Percentiles rank a stretch among this genome's conserved stretches.
phyloP scores from a whole-genome alignment of 2,329 filamentous ascomycete species.

The Eutypella sp. region DNA sequence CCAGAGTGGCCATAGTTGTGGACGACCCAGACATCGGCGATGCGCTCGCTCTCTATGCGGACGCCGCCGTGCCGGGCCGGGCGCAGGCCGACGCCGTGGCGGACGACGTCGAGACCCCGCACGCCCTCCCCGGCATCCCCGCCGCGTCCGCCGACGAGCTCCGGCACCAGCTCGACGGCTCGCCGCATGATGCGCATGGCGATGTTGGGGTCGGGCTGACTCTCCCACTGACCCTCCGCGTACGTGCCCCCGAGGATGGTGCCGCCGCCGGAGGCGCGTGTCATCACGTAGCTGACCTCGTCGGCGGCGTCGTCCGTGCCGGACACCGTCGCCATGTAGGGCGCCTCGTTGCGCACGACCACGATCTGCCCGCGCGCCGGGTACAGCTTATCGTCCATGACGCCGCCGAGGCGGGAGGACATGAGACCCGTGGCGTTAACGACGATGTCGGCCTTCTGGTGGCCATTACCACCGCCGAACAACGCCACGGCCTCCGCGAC shows the following conservation, averaged over 20 bases:
- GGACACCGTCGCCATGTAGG: slow-evolving; percentile 63
- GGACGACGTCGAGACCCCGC: slow-evolving; percentile 67
- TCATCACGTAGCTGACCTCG: slow-evolving; percentile 79
- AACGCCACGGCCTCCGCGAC: slow-evolving; percentile 62
- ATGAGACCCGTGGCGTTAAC: slow-evolving; percentile 83
- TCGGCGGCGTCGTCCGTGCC: slow-evolving; percentile 69
- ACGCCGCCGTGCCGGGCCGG: slow-evolving; percentile 70
- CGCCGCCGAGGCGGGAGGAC: slow-evolving; percentile 72
- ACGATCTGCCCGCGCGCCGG: slow-evolving; percentile 82
- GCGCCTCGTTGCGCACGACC: slow-evolving; percentile 72
- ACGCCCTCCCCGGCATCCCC: slow-evolving; percentile 56
- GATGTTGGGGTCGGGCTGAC: slow-evolving; percentile 71
- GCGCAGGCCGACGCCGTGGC: slow-evolving; percentile 77
- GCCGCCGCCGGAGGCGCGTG: slow-evolving; percentile 71
- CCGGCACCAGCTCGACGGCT: slow-evolving; percentile 59
- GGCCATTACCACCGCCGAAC: slow-evolving; percentile 47
- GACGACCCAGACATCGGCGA: slow-evolving; percentile 62
- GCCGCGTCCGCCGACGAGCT: slow-evolving; percentile 59
- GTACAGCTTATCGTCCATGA: slow-evolving; percentile 66
- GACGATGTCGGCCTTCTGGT: slow-evolving; percentile 58
- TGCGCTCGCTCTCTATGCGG: slow-evolving; percentile 67
- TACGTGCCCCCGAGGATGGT: slow-evolving; percentile 85
- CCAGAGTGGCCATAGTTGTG: slow-evolving; percentile 79
- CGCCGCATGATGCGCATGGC: slow-evolving; percentile 80
- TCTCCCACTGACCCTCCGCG: slow-evolving; percentile 74